phyloP scores from a whole-genome alignment of 23 red algal genomes.

The Pyropia yezoensis region DNA sequence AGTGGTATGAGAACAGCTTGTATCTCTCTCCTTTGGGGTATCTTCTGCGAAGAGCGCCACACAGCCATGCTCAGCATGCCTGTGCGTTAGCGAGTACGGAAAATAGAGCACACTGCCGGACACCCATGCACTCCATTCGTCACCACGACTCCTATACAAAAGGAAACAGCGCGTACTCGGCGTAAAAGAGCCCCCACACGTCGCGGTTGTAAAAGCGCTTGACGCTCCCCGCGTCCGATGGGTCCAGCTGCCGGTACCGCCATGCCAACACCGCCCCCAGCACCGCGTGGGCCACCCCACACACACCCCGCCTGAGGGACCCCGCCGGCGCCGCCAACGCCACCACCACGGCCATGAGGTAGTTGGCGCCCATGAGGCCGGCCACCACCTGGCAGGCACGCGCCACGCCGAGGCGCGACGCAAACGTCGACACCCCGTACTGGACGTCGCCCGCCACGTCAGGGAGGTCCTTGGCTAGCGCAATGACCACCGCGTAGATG shows the following conservation, averaged over 20 bases:
- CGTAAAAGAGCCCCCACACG: constrained; percentile 76
- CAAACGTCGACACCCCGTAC: constrained; percentile 80
- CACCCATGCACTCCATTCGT: no score
- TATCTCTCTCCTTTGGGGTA: no score
- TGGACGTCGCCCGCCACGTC: constrained; percentile 68
- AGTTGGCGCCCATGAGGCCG: constrained; percentile 24
- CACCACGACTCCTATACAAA: no score
- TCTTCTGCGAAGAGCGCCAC: no score
- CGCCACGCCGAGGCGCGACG: constrained; percentile 35
- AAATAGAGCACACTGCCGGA: no score
- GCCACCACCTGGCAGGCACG: constrained; percentile 33
- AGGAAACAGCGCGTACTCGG: no score
- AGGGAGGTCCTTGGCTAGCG: constrained; percentile 80
- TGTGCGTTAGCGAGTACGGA: no score
- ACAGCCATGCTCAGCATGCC: no score
- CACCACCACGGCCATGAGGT: constrained; percentile 33
- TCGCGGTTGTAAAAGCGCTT: constrained; percentile 45
- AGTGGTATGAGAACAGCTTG: no score
- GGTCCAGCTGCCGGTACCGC: constrained; percentile 21
- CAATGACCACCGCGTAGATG: constrained; percentile 82
- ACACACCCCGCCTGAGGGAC: constrained; percentile 25
- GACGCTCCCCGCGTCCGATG: constrained; percentile 22
- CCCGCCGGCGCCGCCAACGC: constrained; percentile 23
- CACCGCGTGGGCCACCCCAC: constrained; percentile 35
- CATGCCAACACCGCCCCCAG: constrained; percentile 17